Evolutionary conservation across 768 basidiomycete species (phyloP).

Genomic region (Psilocybe sp.): DNA sequence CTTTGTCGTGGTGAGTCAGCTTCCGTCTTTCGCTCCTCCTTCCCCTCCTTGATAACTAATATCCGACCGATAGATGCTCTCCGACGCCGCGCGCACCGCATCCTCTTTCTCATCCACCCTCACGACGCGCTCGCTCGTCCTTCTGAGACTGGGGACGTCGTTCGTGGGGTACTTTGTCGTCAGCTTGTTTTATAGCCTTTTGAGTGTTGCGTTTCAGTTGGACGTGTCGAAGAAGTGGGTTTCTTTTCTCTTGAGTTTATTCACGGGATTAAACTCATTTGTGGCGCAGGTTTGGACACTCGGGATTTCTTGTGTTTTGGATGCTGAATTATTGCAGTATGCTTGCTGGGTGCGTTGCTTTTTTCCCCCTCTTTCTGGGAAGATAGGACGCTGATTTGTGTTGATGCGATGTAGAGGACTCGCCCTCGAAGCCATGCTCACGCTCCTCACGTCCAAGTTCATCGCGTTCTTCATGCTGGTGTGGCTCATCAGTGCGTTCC

Average conservation of each 20-base stretch:
- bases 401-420: conserved; percentile 38
- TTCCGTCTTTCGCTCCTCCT: neutral
- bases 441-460: conserved; percentile 46
- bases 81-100: conserved; percentile 22
- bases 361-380: neutral
- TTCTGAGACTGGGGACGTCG: conserved; percentile 25
- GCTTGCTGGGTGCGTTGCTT: conserved; percentile 45
- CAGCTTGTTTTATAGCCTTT: conserved; percentile 19
- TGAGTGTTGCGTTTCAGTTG: neutral
- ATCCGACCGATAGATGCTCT: too few relatives aligned
- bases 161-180: conserved; percentile 33
- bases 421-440: conserved; percentile 53
- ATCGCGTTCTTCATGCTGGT: conserved; percentile 54
- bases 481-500: conserved; percentile 40
- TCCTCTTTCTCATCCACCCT: conserved; percentile 28
- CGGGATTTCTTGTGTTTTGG: conserved; percentile 65
- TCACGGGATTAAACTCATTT: conserved; percentile 44
- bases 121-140: conserved; percentile 25
- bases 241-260: conserved; percentile 60
- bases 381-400: neutral
- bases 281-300: conserved; percentile 23
- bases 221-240: conserved; percentile 43
- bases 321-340: conserved; percentile 61
- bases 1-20: conserved; percentile 32
- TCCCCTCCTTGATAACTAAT: too few relatives aligned